Evolutionary conservation across 139 green algal species (phyloP), one percentile per base, ranked within the genome.

Genomic region (Desmodesmus armatus): DNA sequence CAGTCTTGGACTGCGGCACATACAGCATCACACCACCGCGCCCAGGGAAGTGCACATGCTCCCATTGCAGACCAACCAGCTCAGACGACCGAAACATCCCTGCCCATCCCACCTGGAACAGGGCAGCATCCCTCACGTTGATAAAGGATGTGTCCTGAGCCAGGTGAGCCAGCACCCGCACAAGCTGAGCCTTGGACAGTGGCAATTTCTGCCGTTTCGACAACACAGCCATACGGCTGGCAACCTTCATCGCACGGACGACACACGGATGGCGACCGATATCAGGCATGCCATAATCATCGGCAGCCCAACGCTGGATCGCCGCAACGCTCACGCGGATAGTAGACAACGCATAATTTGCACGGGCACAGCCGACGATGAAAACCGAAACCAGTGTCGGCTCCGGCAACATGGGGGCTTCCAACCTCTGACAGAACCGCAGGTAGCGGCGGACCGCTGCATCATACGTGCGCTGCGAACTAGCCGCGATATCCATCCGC

Each of bases 41-140:
- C n/a, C 2, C 13, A 3, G 55, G 19, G 39, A 83, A 83, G 63
- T 73, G 55, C 25, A 83, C 55, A 41, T 83, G 27, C 1, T 72
- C 6, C 76, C 76, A 83, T 19, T 55, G 4, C 37, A 83, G n/a
- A 0, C 58, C 55, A 11, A 83, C 76, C 37, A 73, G 11, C 33
- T 83, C 58, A 23, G 55, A 71, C 39, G 55, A 66, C 27, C 76
- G 21, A 23, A 83, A 43, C 76, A 83, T 83, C n/a, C 76, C 76
- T 15, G 55, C 55, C 55, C 55, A 83, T 0, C 41, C 76, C n/a
- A 71, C 49, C 27, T 33, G 29, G 21, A 71, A 70, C 33, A 82
- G 21, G 11, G 53, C 74, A 5, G 60, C 53, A 27, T 82, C 74
- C 63, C 63, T 40, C n/a, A 71, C n/a, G 31, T 71, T 43, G 5